Evolutionary conservation across 75 land plant species (phyloP).

Genomic region (Chamaecyparis obtusa): DNA sequence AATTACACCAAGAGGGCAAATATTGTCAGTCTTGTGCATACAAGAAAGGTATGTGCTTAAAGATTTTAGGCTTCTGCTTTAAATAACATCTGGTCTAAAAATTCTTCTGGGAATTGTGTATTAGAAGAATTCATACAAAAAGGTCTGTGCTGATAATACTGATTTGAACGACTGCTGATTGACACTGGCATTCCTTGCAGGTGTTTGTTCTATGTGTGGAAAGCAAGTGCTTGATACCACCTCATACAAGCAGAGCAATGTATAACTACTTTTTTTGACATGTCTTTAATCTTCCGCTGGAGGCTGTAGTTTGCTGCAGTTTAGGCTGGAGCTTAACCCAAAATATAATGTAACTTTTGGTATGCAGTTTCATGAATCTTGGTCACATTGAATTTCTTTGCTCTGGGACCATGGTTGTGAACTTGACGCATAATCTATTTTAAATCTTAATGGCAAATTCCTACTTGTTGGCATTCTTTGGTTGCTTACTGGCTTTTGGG

Average conservation of each 20-base stretch:
- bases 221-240: conserved; percentile 97
- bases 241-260: conserved; percentile 94
- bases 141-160: neutral
- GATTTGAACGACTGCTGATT: neutral
- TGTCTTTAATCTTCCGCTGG: neutral
- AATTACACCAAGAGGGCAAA: conserved; percentile 92
- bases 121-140: neutral
- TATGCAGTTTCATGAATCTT: neutral
- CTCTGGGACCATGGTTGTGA: neutral
- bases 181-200: conserved; percentile 39
- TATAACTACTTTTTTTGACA: conserved; percentile 16
- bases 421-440: neutral
- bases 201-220: conserved; percentile 99
- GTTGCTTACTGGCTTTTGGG: neutral
- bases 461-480: neutral
- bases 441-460: neutral
- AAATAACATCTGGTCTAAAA: neutral
- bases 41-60: conserved; percentile 58
- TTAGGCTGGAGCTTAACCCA: neutral
- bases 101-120: neutral
- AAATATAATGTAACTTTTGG: neutral
- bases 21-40: conserved; percentile 97
- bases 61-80: neutral
- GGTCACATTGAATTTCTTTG: neutral
- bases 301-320: neutral